These are phyloP conservation scores for Microcyclosporella mali DNA, from an alignment of 2,329 filamentous ascomycete genomes.

Conservation along the genomic window DNA sequence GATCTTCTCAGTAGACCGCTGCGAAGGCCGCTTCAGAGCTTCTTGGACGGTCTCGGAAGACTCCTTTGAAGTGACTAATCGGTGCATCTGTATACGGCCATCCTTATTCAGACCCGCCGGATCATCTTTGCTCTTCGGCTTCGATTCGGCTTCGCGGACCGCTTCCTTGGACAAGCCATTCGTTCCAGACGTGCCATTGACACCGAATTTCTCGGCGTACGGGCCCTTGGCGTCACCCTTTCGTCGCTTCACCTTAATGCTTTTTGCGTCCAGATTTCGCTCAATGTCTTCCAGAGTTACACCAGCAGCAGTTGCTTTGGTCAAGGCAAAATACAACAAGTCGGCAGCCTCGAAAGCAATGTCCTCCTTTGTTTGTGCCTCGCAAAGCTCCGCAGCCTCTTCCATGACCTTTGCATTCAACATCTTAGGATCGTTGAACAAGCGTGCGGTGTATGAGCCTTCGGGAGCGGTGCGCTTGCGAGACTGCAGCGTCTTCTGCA, in stretches of 20 bases:
- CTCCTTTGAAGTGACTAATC: constrained; percentile 63
- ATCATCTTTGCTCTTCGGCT: constrained; percentile 49
- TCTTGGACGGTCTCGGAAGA: constrained; percentile 61
- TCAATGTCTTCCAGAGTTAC: constrained; percentile 86
- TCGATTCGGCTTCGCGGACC: constrained; percentile 47
- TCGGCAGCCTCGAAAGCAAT: constrained; percentile 5
- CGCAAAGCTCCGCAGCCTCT: constrained; percentile 90
- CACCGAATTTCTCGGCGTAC: constrained; percentile 78
- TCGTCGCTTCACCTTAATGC: constrained; percentile 87
- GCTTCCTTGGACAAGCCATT: constrained; percentile 24
- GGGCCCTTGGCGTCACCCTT: constrained; percentile 90
- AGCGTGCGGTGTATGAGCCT: constrained; percentile 86
- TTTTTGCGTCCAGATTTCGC: constrained; percentile 87
- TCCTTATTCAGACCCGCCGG: constrained; percentile 41
- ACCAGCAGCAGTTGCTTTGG: constrained; percentile 78
- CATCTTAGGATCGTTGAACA: constrained; percentile 88
- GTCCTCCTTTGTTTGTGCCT: constrained; percentile 54
- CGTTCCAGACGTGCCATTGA: constrained; percentile 35
- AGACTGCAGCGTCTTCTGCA: constrained; percentile 79
- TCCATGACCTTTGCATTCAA: constrained; percentile 96
- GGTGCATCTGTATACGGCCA: constrained; percentile 72
- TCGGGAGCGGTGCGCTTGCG: constrained; percentile 76
- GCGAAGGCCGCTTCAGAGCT: constrained; percentile 79
- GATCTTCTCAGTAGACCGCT: constrained; percentile 90
- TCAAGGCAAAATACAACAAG: constrained; percentile 81